Conservation (phyloP, 495 filamentous ascomycete genomes). For the Penicillium paxilli region DNA sequence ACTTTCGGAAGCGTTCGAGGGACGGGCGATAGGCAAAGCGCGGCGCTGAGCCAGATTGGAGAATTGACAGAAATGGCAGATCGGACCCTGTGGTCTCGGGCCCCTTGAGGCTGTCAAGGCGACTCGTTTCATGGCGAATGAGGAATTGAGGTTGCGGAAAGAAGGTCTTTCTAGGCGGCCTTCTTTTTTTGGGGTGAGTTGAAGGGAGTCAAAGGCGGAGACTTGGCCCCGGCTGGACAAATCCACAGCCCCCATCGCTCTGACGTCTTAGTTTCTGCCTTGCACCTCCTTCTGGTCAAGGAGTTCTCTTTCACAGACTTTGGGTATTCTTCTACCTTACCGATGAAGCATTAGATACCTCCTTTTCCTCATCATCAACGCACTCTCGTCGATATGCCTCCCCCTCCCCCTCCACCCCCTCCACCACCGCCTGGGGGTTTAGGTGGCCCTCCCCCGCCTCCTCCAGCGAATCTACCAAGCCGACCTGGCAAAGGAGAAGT, state of each 20-base stretch:
- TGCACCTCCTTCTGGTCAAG: constrained; percentile 23
- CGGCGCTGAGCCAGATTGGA: constrained; percentile 22
- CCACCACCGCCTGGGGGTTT: constrained; percentile 60
- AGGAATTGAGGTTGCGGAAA: constrained; percentile 4
- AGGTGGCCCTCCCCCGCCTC: constrained; percentile 69
- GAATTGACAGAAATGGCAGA: constrained; percentile 44
- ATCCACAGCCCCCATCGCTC: constrained; percentile 23
- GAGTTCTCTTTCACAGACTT: constrained; percentile 14
- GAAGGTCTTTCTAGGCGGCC: constrained; percentile 8
- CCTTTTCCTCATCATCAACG: constrained; percentile 4
- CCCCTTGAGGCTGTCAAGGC: constrained; percentile 27
- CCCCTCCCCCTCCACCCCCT: constrained; percentile 67
- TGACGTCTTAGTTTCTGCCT: constrained; percentile 33
- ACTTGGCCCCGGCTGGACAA: constrained; percentile 16
- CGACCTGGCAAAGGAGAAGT: constrained; percentile 47
- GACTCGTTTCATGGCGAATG: constrained; percentile 36
- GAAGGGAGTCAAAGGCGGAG: constrained; percentile 25
- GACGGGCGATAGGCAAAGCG: constrained; percentile 22
- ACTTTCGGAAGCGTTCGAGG: constrained; percentile 7
- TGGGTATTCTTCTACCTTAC: constrained; percentile 3
- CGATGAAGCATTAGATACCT: constrained; percentile 1
- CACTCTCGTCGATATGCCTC: constrained; percentile 52
- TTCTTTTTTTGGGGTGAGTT: constrained; percentile 17
- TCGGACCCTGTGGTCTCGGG: constrained; percentile 19
- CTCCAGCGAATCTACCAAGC: constrained; percentile 47